phyloP scores from a whole-genome alignment of 768 basidiomycete species.

The Calocybe indica region DNA sequence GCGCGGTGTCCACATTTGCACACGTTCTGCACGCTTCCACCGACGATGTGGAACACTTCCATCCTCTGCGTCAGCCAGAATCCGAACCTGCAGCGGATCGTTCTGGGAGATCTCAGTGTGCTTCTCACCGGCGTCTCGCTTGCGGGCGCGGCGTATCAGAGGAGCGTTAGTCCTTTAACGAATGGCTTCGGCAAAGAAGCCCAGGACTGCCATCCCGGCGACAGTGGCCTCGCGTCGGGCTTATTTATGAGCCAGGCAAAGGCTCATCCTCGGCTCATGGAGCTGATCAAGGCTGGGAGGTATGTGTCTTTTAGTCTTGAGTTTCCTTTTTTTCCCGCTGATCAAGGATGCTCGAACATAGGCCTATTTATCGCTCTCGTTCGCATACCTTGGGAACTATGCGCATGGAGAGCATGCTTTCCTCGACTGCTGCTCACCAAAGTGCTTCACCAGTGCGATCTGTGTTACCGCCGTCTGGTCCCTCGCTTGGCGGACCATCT shows the following conservation, averaged over 20 bases:
- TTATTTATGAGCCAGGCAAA: slow-evolving; percentile 54
- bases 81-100: slow-evolving; percentile 40
- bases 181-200: no score
- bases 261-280: slow-evolving; percentile 43
- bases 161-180: slow-evolving; percentile 1
- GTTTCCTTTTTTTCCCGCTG: no score
- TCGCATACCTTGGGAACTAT: no score
- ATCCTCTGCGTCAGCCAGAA: slow-evolving; percentile 46
- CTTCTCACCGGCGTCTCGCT: not conserved
- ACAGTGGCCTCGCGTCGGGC: slow-evolving; percentile 33
- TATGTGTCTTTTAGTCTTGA: no score
- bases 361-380: no score
- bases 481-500: no score
- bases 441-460: no score
- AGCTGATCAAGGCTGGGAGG: slow-evolving; percentile 51
- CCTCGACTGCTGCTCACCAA: no score
- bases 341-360: no score
- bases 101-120: slow-evolving; percentile 20
- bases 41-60: slow-evolving; percentile 52
- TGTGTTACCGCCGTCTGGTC: no score
- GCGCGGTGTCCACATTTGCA: slow-evolving; percentile 39
- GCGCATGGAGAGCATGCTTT: no score
- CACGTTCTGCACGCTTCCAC: slow-evolving; percentile 46
- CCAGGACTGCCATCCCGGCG: not conserved
- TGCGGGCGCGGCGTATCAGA: slow-evolving; percentile 17